A percentile compares a stretch with the other conserved stretches of the same genome.
Conservation (phyloP, 257 asterid genomes). For the Thymus quinquecostatus region DNA sequence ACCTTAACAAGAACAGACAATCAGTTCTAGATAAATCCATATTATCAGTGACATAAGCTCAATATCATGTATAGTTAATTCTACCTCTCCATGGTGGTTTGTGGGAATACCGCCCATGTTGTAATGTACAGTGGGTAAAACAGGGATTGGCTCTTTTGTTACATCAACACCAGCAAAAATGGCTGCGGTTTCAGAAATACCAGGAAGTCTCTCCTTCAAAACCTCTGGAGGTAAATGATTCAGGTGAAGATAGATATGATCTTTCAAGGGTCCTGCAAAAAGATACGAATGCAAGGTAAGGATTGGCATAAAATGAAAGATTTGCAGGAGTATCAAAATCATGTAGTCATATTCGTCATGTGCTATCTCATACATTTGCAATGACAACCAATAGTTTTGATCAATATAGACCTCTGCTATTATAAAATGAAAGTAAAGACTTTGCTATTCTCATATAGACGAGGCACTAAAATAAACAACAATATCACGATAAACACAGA, state of each 20-base stretch:
- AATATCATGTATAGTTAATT: conserved; percentile 19
- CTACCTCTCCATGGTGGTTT: conserved; percentile 94
- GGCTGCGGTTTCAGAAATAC: conserved; percentile 98
- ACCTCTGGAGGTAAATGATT: conserved; percentile 99
- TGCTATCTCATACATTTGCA: conserved; percentile 1
- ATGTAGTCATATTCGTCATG: conserved; percentile 18
- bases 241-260: conserved; percentile 94
- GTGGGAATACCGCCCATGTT: conserved; percentile 99
- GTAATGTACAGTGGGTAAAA: conserved; percentile 94
- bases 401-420: conserved; percentile 8
- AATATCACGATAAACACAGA: not conserved
- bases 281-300: conserved; percentile 23
- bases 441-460: not conserved
- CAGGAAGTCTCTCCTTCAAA: conserved; percentile 97
- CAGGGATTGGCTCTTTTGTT: conserved; percentile 97
- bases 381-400: not conserved
- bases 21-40: conserved; percentile 15
- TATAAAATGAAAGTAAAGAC: not conserved
- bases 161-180: conserved; percentile 99
- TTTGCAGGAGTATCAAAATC: not conserved
- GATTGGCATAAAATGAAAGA: conserved; percentile 6
- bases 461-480: conserved; percentile 13
- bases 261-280: conserved; percentile 78
- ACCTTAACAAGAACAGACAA: conserved; percentile 52
- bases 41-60: conserved; percentile 9